These are phyloP conservation scores for Colletotrichum ledebouriae DNA, from an alignment of 2,329 filamentous ascomycete genomes.

Conservation along the genomic window DNA sequence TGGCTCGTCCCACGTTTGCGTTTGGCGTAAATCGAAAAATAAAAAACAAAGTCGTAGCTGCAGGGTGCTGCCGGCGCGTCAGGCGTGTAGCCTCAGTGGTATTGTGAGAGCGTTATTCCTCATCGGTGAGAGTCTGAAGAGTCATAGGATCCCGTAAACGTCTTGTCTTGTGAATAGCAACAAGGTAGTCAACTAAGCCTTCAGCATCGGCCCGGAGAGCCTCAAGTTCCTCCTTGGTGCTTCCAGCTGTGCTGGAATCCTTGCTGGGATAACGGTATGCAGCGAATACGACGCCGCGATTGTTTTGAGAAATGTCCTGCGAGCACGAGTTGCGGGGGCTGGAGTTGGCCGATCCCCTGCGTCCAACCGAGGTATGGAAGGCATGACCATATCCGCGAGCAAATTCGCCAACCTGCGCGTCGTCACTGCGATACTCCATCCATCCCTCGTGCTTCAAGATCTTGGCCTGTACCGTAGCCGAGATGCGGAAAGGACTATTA, in stretches of 20 bases:
- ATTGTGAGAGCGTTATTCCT: constrained; percentile 23
- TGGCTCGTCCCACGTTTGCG: constrained; percentile 15
- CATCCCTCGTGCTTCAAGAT: constrained; percentile 64
- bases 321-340: constrained; percentile 30
- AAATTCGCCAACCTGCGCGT: constrained; percentile 59
- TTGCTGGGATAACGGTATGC: constrained; percentile 64
- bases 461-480: constrained; percentile 62
- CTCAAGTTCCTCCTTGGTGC: constrained; percentile 58
- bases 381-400: constrained; percentile 66
- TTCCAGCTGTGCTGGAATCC: constrained; percentile 53
- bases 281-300: constrained; percentile 69
- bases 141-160: constrained; percentile 47
- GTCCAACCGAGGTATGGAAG: constrained; percentile 62
- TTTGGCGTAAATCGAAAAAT: constrained; percentile 21
- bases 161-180: constrained; percentile 62
- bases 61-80: constrained; percentile 16
- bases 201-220: constrained; percentile 64
- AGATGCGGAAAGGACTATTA: constrained; percentile 66
- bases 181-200: constrained; percentile 65
- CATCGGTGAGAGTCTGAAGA: constrained; percentile 30
- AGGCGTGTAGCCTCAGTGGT: constrained; percentile 6
- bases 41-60: constrained; percentile 20
- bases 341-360: constrained; percentile 4
- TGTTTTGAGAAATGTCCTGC: constrained; percentile 47
- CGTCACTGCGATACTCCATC: constrained; percentile 65